These are phyloP conservation scores for Naganishia onofrii DNA, from an alignment of 768 basidiomycete genomes.

Conservation along the genomic window DNA sequence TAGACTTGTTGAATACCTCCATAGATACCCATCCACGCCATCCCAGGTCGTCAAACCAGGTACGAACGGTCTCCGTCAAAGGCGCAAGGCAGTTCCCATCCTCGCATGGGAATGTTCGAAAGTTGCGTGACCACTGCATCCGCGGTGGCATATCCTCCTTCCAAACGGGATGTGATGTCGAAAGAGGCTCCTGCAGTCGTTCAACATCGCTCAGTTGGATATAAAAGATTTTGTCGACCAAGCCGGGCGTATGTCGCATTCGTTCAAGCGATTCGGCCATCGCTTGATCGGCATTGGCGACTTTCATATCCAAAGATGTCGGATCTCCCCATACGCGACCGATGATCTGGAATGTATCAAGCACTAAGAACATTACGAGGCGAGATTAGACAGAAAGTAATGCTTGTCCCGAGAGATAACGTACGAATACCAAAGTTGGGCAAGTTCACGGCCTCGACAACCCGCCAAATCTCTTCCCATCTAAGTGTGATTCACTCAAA, in stretches of 20 bases:
- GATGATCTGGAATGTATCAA: conserved; percentile 20
- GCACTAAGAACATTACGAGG: not conserved
- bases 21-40: conserved; percentile 54
- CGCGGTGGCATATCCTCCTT: conserved; percentile 40
- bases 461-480: conserved; percentile 55
- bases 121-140: conserved; percentile 55
- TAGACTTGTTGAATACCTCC: conserved; percentile 53
- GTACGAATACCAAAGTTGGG: conserved; percentile 54
- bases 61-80: conserved; percentile 50
- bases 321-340: conserved; percentile 17
- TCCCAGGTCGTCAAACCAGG: conserved; percentile 48
- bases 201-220: conserved; percentile 55
- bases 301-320: conserved; percentile 16
- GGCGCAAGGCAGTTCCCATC: conserved; percentile 51
- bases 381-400: not conserved
- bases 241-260: conserved; percentile 5
- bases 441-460: conserved; percentile 49
- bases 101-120: conserved; percentile 55
- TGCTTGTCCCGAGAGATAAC: conserved; percentile 54
- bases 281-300: conserved; percentile 1
- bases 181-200: conserved; percentile 21
- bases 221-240: conserved; percentile 53
- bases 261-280: conserved; percentile 21
- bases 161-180: conserved; percentile 38
- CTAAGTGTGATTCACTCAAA: not conserved